These are phyloP conservation scores for Penicillium sp. DNA, from an alignment of 2,329 filamentous ascomycete genomes.

Conservation along the genomic window DNA sequence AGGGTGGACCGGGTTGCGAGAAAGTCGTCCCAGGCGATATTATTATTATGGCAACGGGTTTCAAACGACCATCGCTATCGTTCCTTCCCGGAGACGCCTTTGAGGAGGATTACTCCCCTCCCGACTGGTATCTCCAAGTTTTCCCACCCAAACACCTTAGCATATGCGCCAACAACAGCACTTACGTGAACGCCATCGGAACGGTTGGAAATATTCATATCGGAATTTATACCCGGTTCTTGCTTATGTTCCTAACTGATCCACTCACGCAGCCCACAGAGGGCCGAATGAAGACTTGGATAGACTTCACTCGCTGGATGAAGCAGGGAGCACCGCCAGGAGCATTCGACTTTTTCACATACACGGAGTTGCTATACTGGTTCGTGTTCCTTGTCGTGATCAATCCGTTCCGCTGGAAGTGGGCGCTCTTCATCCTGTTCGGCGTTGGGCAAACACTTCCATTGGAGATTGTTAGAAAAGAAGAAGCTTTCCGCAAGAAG, in stretches of 20 bases:
- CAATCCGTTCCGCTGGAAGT: slow-evolving; percentile 90
- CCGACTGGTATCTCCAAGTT: slow-evolving; percentile 86
- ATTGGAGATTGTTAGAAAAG: slow-evolving; percentile 63
- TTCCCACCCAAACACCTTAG: slow-evolving; percentile 72
- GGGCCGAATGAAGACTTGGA: slow-evolving; percentile 81
- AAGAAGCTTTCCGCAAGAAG: slow-evolving; percentile 50
- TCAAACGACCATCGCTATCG: slow-evolving; percentile 68
- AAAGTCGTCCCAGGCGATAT: slow-evolving; percentile 71
- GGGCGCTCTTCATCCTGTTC: slow-evolving; percentile 79
- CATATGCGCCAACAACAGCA: slow-evolving; percentile 80
- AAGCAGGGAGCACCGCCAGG: slow-evolving; percentile 70
- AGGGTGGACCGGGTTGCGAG: slow-evolving; percentile 70
- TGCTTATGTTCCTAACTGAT: slow-evolving; percentile 83
- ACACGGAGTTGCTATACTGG: slow-evolving; percentile 82
- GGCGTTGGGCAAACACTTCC: slow-evolving; percentile 70
- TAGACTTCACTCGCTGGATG: slow-evolving; percentile 75
- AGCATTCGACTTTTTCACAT: slow-evolving; percentile 89
- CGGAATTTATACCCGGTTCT: slow-evolving; percentile 81
- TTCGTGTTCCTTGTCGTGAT: slow-evolving; percentile 75
- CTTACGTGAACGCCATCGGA: slow-evolving; percentile 77
- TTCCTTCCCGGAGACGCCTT: slow-evolving; percentile 59
- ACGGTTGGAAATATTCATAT: slow-evolving; percentile 87
- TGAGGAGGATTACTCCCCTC: slow-evolving; percentile 68
- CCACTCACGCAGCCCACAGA: slow-evolving; percentile 70
- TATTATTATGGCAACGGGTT: slow-evolving; percentile 82